Evolutionary conservation across 2,329 filamentous ascomycete species (phyloP).

Genomic region (Colletotrichum lupini): DNA sequence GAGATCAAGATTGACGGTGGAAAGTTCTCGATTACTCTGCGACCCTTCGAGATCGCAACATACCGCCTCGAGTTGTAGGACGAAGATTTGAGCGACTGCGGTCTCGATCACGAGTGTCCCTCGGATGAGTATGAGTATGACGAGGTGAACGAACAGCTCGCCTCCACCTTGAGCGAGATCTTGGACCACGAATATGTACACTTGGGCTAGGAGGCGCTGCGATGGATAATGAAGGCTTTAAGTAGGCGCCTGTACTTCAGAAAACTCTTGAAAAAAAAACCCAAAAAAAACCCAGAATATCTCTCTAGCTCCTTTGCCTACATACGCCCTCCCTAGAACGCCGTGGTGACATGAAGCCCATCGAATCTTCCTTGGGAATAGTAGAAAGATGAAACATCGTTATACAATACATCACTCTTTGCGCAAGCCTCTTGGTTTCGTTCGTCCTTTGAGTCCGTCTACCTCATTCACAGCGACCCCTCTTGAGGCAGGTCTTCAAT

Average conservation of each 20-base stretch:
- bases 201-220: background rate
- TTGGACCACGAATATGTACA: background rate
- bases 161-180: background rate
- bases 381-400: constrained; percentile 22
- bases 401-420: constrained; percentile 15
- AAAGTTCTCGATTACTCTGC: constrained; percentile 71
- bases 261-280: background rate
- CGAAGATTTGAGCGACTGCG: constrained; percentile 31
- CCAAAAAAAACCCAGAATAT: background rate
- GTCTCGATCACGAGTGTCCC: constrained; percentile 1
- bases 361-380: constrained; percentile 24
- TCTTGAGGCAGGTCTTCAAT: constrained; percentile 76
- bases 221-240: background rate
- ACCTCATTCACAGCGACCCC: constrained; percentile 27
- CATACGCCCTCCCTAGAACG: constrained; percentile 29
- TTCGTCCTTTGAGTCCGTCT: background rate
- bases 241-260: background rate
- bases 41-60: constrained; percentile 88
- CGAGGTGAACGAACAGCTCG: background rate
- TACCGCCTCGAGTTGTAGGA: constrained; percentile 71
- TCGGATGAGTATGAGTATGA: background rate
- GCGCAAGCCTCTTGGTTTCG: background rate
- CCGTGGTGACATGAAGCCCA: constrained; percentile 22
- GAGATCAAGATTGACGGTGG: constrained; percentile 65
- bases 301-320: constrained; percentile 21